These are phyloP conservation scores for Rhododendron henanense DNA, from an alignment of 148 eudicot species.

Conservation along the genomic window DNA sequence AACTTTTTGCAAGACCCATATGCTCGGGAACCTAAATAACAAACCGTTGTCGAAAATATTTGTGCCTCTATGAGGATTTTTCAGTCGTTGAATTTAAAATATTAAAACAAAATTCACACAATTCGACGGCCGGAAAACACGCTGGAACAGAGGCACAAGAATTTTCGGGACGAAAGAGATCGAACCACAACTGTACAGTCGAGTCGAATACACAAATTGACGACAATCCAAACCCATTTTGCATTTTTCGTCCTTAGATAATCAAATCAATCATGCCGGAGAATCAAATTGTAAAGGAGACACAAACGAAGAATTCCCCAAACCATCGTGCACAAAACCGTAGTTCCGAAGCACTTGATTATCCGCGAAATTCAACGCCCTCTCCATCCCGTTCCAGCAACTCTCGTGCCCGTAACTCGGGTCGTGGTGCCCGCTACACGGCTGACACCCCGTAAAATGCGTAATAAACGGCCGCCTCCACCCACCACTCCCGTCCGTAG, in stretches of 20 bases:
- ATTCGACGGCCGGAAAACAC: fast-evolving
- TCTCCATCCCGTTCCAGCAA: constrained; percentile 18
- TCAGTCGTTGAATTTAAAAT: too few species aligned
- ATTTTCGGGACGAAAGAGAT: too few species aligned
- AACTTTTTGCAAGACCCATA: too few species aligned
- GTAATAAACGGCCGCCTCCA: constrained; percentile 19
- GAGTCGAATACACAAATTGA: neutral
- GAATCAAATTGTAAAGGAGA: neutral
- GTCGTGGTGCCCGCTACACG: constrained; percentile 17
- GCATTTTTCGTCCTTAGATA: neutral
- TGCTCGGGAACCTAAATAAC: too few species aligned
- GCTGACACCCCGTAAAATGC: constrained; percentile 22
- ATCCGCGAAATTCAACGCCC: constrained; percentile 8
- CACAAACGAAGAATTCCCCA: neutral
- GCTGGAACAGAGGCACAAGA: fast-evolving
- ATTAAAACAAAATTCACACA: too few species aligned
- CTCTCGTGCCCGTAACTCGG: neutral
- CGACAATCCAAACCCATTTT: neutral
- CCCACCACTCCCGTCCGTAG: neutral
- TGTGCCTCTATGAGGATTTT: too few species aligned
- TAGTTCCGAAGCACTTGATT: neutral
- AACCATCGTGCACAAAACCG: neutral
- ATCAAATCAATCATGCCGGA: neutral
- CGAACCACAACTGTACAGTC: too few species aligned
- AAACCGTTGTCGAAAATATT: too few species aligned